A percentile compares a stretch with the other conserved stretches of the same genome.
Conservation (phyloP, 1,284 basidiomycete species). For the Leucoagaricus sp. region DNA sequence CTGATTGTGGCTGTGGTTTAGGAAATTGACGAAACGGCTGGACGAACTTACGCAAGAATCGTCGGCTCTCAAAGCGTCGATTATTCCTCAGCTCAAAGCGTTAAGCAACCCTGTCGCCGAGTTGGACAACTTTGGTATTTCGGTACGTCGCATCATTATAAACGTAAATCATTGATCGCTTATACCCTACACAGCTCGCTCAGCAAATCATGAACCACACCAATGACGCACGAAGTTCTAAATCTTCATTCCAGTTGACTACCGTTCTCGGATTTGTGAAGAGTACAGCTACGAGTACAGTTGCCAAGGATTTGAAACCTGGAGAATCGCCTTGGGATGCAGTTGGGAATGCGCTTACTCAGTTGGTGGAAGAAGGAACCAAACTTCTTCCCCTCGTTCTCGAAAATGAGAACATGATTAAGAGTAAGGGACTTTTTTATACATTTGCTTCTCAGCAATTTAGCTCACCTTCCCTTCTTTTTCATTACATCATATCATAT, state of each 20-base stretch:
- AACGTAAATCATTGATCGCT: not conserved
- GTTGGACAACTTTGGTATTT: conserved; percentile 87
- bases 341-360: conserved; percentile 67
- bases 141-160: conserved; percentile 46
- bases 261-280: conserved; percentile 73
- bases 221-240: conserved; percentile 71
- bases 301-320: conserved; percentile 66
- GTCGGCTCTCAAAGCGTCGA: conserved; percentile 67
- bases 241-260: conserved; percentile 74
- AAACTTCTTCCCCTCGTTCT: conserved; percentile 72
- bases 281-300: conserved; percentile 70
- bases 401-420: conserved; percentile 76
- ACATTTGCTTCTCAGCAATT: not conserved
- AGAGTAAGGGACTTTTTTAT: conserved; percentile 61
- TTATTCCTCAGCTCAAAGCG: conserved; percentile 72
- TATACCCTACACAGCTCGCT: conserved; percentile 59
- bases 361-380: conserved; percentile 71
- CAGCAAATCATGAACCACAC: conserved; percentile 85
- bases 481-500: conserved; percentile 1
- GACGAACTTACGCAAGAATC: conserved; percentile 78
- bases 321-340: conserved; percentile 76
- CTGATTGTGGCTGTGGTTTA: conserved; percentile 33
- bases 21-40: conserved; percentile 84
- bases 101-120: conserved; percentile 76
- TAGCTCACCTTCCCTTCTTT: not conserved